Evolutionary conservation across 768 basidiomycete genomes (phyloP).

Genomic region (Scleroderma citrinum): DNA sequence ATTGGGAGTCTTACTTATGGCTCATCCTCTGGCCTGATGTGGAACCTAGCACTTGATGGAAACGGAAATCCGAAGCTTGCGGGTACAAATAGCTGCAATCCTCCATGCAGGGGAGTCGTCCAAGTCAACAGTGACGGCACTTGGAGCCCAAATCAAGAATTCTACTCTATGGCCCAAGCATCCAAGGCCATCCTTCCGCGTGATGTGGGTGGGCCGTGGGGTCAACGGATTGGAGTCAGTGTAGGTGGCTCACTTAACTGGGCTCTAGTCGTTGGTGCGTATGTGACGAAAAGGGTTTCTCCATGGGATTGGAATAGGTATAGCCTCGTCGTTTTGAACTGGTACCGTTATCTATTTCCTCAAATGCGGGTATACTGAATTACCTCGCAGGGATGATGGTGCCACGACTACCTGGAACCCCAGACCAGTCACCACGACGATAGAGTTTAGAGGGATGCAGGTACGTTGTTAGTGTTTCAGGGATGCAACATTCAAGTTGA

Average conservation of each 20-base stretch:
- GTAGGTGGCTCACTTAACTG: conserved; percentile 51
- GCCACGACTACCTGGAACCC: conserved; percentile 49
- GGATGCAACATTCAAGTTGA: conserved; percentile 1
- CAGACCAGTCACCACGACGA: conserved; percentile 48
- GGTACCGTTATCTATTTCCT: conserved; percentile 32
- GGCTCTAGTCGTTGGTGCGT: conserved; percentile 63
- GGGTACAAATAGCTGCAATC: conserved; percentile 56
- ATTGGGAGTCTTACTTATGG: conserved; percentile 32
- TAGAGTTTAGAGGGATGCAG: conserved; percentile 59
- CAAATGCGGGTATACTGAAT: neutral
- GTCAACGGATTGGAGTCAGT: conserved; percentile 58
- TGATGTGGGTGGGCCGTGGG: conserved; percentile 62
- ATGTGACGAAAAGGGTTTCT: conserved; percentile 49
- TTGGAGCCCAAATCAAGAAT: conserved; percentile 69
- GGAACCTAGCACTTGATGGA: conserved; percentile 66
- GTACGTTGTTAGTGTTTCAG: conserved; percentile 24
- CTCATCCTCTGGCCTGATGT: conserved; percentile 53
- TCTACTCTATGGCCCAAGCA: conserved; percentile 69
- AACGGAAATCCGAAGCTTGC: conserved; percentile 61
- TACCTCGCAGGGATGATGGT: conserved; percentile 38
- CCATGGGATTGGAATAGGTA: conserved; percentile 58
- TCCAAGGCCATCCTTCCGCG: conserved; percentile 69
- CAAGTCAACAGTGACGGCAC: conserved; percentile 60
- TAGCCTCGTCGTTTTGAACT: conserved; percentile 70
- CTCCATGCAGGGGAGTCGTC: conserved; percentile 61